A percentile compares a stretch with the other conserved stretches of the same genome.
Evolutionary conservation across 495 filamentous ascomycete species (phyloP).

Genomic region (Stereocaulon alpinum): DNA sequence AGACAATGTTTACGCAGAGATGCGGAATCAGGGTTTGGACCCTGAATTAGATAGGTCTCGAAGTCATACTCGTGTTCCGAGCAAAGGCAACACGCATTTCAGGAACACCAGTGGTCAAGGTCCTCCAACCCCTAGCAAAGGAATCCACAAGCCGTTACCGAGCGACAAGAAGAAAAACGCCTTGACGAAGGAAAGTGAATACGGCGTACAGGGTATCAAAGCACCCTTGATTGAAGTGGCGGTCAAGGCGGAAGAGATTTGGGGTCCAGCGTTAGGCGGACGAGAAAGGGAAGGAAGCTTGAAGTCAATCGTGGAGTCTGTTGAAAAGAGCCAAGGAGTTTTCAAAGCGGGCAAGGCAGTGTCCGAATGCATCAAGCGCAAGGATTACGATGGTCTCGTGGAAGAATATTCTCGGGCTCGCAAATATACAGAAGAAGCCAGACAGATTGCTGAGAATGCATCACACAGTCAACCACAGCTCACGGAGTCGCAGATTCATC

Average conservation of each 20-base stretch:
- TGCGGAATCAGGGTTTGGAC: slow-evolving; percentile 75
- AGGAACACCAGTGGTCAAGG: slow-evolving; percentile 22
- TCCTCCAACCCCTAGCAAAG: slow-evolving; percentile 27
- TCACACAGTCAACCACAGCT: slow-evolving; percentile 38
- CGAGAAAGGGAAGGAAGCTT: slow-evolving; percentile 83
- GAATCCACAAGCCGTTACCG: slow-evolving; percentile 25
- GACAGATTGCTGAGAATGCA: slow-evolving; percentile 46
- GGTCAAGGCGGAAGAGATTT: slow-evolving; percentile 90
- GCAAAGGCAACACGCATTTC: slow-evolving; percentile 33
- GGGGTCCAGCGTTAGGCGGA: slow-evolving; percentile 87
- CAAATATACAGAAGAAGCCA: slow-evolving; percentile 62
- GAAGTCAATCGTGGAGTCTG: slow-evolving; percentile 56
- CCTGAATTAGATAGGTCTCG: slow-evolving; percentile 40
- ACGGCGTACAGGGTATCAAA: slow-evolving; percentile 84
- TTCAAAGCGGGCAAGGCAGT: slow-evolving; percentile 72
- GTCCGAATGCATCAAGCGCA: slow-evolving; percentile 74
- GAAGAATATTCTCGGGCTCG: slow-evolving; percentile 76
- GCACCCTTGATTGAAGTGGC: slow-evolving; percentile 76
- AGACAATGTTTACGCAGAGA: slow-evolving; percentile 95
- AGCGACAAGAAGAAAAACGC: slow-evolving; percentile 73
- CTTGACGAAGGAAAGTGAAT: slow-evolving; percentile 85
- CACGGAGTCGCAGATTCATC: slow-evolving; percentile 66
- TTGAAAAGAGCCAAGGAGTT: slow-evolving; percentile 69
- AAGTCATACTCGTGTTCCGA: slow-evolving; percentile 46
- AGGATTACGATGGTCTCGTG: slow-evolving; percentile 76